Evolutionary conservation across 495 filamentous ascomycete genomes (phyloP).

Genomic region (Achaetomiella virescens): DNA sequence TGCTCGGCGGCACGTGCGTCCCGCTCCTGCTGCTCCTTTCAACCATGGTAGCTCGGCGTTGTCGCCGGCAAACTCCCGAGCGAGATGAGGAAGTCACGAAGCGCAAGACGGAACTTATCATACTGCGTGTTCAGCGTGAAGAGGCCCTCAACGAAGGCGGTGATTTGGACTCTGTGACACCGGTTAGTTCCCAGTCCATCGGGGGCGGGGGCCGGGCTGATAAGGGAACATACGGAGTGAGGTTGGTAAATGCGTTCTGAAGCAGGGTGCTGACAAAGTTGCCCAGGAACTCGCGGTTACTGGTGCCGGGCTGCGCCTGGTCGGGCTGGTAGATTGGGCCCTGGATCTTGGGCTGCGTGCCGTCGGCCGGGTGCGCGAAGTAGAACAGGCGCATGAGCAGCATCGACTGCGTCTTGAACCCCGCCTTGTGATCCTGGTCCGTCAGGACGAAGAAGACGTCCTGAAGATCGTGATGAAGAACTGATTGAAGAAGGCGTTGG

Average conservation of each 20-base stretch:
- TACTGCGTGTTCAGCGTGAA: constrained; percentile 24
- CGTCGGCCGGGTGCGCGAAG: constrained; percentile 63
- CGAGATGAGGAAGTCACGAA: constrained; percentile 88
- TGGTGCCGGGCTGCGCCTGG: constrained; percentile 73
- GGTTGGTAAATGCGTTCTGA: constrained; percentile 85
- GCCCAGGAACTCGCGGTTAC: constrained; percentile 82
- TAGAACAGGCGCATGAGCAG: constrained; percentile 94
- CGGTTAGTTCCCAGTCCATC: constrained; percentile 36
- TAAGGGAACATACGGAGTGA: constrained; percentile 72
- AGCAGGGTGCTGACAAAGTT: constrained; percentile 81
- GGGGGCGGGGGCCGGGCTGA: neutral
- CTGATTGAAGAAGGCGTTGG: constrained; percentile 92
- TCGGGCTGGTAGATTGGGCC: constrained; percentile 81
- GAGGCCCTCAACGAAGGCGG: constrained; percentile 50
- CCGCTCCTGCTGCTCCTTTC: constrained; percentile 76
- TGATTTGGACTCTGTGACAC: constrained; percentile 66
- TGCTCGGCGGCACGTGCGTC: constrained; percentile 76
- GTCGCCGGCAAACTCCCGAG: constrained; percentile 88
- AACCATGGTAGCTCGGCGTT: constrained; percentile 89
- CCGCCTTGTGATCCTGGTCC: constrained; percentile 96
- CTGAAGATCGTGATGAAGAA: constrained; percentile 95
- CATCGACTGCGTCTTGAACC: constrained; percentile 94
- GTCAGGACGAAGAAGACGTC: constrained; percentile 98
- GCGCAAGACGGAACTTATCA: constrained; percentile 15
- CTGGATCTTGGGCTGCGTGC: constrained; percentile 69